Evolutionary conservation across 2,329 filamentous ascomycete species (phyloP), one percentile per base, ranked within the genome.

Genomic region (Sclerotinia trifoliorum): DNA sequence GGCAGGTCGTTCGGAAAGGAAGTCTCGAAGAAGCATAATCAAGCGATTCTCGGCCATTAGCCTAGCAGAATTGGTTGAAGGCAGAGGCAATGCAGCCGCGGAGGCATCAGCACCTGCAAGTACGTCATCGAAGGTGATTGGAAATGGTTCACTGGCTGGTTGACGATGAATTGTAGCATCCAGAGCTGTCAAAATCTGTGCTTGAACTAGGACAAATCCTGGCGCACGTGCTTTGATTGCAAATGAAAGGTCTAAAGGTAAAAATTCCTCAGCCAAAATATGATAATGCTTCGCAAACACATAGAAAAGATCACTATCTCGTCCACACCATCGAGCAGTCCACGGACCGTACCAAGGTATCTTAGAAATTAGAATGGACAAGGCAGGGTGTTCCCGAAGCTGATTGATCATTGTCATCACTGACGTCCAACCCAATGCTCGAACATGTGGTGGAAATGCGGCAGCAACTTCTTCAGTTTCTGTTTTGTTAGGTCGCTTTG

Each of bases 251-350:
- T 83, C 82, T 77, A 81, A 11, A 13, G 83, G 81, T 57, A 86
- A 72, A 69, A 84, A 83, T 62, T 90, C 88, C 29, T 86, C 84
- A 32, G 86, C 82, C 15, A 92, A 79, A 26, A 90, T 84, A 74
- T 91, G 88, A 74, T 88, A 90, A 75, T 90, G 85, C 76, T 91
- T 92, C 69, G 85, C 82, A 75, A 92, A 92, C 35, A 90, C 87
- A 76, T 89, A 92, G 74, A 92, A 90, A 56, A 92, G 80, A 77
- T 92, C 90, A 62, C 88, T 91, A 73, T 92, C 89, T 39, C 86
- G 84, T n/a, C 90, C 90, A 71, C 83, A 86, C 90, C 90, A 92
- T 70, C 89, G 82, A 62, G 86, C 84, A n/a, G 85, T 80, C 90
- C 90, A 92, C 4, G 85, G 84, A 5, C 88, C 88, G 74, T 87